Evolutionary conservation across 2,329 filamentous ascomycete species (phyloP).

Genomic region (Ascomycota sp.): DNA sequence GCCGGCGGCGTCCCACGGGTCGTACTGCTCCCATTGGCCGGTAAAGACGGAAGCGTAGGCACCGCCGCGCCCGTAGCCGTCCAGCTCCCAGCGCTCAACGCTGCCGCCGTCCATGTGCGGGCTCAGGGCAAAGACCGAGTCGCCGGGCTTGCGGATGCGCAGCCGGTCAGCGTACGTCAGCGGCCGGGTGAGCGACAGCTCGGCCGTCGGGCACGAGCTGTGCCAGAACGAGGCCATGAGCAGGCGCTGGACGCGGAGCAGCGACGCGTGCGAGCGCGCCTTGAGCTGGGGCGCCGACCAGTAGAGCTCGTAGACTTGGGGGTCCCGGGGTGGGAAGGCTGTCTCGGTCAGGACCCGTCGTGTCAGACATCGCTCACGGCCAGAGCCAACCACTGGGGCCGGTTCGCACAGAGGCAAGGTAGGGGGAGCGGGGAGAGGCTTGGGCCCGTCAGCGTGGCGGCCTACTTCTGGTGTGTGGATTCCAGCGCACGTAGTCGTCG

Average conservation of each 20-base stretch:
- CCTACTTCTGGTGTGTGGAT: constrained; percentile 35
- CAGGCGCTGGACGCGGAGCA: constrained; percentile 38
- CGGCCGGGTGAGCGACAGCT: constrained; percentile 31
- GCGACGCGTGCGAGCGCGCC: constrained; percentile 44
- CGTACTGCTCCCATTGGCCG: constrained; percentile 62
- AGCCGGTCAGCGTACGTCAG: constrained; percentile 51
- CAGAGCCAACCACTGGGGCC: too few relatives aligned
- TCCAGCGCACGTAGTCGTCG: constrained; percentile 43
- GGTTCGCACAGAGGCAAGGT: neutral
- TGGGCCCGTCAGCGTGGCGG: neutral
- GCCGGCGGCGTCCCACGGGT: constrained; percentile 59
- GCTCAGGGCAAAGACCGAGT: constrained; percentile 48
- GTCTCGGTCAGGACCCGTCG: neutral
- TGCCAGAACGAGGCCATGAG: constrained; percentile 43
- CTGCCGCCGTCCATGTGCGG: constrained; percentile 57
- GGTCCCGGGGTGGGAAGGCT: constrained; percentile 46
- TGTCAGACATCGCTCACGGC: too few relatives aligned
- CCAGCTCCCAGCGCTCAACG: constrained; percentile 53
- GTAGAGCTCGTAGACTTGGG: constrained; percentile 57
- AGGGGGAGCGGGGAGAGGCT: neutral
- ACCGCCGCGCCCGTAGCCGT: constrained; percentile 42
- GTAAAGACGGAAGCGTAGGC: constrained; percentile 57
- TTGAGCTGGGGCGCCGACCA: constrained; percentile 50
- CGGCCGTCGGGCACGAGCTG: constrained; percentile 23
- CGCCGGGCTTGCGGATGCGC: constrained; percentile 51